These are phyloP conservation scores for Aspergillus calidoustus DNA, from an alignment of 2,329 filamentous ascomycete species.

Conservation along the genomic window DNA sequence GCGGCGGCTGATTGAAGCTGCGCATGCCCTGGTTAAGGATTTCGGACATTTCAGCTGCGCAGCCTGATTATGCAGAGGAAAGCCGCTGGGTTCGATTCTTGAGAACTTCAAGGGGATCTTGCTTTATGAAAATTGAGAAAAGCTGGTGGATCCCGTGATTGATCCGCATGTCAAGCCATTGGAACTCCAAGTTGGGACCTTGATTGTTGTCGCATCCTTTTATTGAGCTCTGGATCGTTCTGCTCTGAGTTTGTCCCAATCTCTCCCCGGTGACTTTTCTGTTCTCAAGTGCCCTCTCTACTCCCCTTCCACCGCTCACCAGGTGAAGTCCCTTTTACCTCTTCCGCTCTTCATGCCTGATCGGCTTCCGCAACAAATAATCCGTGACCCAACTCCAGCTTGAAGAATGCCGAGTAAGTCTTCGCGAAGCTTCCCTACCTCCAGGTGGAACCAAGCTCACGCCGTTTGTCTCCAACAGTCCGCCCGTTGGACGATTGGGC, in stretches of 20 bases:
- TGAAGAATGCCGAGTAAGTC: slow-evolving; percentile 45
- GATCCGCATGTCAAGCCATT: not conserved
- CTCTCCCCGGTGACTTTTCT: not conserved
- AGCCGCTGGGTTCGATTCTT: not conserved
- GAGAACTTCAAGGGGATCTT: not conserved
- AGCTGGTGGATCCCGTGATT: slow-evolving; percentile 18
- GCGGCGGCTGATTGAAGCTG: not conserved
- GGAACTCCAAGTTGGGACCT: not conserved
- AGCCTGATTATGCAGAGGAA: not conserved
- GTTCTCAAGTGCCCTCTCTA: not conserved
- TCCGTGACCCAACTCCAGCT: slow-evolving; percentile 32
- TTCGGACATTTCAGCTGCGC: not conserved
- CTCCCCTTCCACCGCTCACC: not conserved
- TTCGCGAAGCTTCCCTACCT: slow-evolving; percentile 13
- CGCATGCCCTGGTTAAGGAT: not conserved
- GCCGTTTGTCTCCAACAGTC: slow-evolving; percentile 36
- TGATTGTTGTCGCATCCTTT: slow-evolving; percentile 11
- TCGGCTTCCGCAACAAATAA: slow-evolving; percentile 28
- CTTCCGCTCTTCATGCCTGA: slow-evolving; percentile 33
- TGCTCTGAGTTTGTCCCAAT: not conserved
- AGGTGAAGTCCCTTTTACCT: slow-evolving; percentile 6
- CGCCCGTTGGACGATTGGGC: slow-evolving; percentile 63
- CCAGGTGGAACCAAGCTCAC: slow-evolving; percentile 10
- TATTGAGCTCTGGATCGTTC: not conserved
- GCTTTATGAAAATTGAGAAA: not conserved